These are phyloP conservation scores for Fusarium globosum DNA, from an alignment of 2,329 filamentous ascomycete species.

Conservation along the genomic window DNA sequence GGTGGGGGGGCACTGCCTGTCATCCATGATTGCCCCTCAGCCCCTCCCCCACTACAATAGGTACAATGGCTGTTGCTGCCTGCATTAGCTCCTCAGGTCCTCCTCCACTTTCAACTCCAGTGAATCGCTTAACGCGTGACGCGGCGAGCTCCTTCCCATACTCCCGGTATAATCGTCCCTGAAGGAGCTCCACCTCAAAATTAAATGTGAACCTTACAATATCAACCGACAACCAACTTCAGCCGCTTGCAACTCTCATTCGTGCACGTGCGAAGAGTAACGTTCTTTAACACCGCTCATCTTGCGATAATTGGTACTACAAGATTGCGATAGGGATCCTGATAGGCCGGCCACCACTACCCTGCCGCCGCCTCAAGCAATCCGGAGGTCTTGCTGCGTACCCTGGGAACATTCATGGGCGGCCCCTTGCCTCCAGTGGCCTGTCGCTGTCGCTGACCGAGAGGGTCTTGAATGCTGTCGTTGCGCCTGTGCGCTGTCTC, in stretches of 20 bases:
- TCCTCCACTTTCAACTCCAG: neutral
- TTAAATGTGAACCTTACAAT: neutral
- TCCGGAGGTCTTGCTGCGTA: conserved; percentile 4
- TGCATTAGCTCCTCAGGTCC: conserved; percentile 11
- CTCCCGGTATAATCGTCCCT: conserved; percentile 12
- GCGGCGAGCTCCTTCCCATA: conserved; percentile 33
- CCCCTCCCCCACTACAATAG: conserved; percentile 19
- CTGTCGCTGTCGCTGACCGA: conserved; percentile 24
- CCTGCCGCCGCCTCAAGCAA: conserved; percentile 6
- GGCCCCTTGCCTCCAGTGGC: conserved; percentile 23
- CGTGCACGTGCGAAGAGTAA: neutral
- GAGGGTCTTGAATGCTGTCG: conserved; percentile 27
- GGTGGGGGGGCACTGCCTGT: neutral
- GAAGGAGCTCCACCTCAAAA: neutral
- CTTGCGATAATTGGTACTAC: neutral
- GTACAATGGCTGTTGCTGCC: conserved; percentile 12
- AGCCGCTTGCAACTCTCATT: neutral
- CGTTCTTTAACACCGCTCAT: neutral
- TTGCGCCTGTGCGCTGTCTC: conserved; percentile 27
- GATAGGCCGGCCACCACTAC: neutral
- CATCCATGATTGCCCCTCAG: conserved; percentile 20
- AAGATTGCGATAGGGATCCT: neutral
- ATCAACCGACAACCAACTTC: neutral
- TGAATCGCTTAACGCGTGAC: conserved; percentile 33
- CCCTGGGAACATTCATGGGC: conserved; percentile 19